These are phyloP conservation scores for Rhizoctonia solani DNA, from an alignment of 1,284 basidiomycete species.

Conservation along the genomic window DNA sequence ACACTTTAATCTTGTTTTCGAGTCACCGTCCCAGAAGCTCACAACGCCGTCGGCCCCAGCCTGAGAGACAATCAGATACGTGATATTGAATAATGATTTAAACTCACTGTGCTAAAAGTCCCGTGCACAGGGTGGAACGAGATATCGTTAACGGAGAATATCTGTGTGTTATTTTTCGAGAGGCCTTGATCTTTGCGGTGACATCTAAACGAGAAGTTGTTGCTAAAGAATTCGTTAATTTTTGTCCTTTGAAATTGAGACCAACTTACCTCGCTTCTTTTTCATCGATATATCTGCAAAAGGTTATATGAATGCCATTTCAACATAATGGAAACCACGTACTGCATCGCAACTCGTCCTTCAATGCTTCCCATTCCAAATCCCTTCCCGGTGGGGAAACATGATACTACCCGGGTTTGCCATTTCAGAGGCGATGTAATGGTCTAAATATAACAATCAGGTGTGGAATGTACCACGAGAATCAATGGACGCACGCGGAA, in stretches of 20 bases:
- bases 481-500: too few relatives aligned
- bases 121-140: conserved; percentile 91
- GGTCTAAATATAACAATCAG: conserved; percentile 52
- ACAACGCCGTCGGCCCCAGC: conserved; percentile 34
- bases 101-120: conserved; percentile 92
- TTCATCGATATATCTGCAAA: conserved; percentile 82
- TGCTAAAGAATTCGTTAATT: conserved; percentile 49
- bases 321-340: conserved; percentile 45
- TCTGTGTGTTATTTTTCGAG: conserved; percentile 73
- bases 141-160: conserved; percentile 91
- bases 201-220: conserved; percentile 96
- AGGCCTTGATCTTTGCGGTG: conserved; percentile 77
- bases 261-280: conserved; percentile 62
- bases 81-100: conserved; percentile 40
- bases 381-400: conserved; percentile 80
- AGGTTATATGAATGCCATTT: conserved; percentile 30
- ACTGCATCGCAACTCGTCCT: conserved; percentile 96
- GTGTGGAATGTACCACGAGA: conserved; percentile 38
- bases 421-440: conserved; percentile 87
- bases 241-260: not conserved
- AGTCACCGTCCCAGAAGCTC: conserved; percentile 82
- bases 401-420: conserved; percentile 90
- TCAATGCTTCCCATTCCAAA: conserved; percentile 95
- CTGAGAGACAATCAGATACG: not conserved
- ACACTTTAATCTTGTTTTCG: conserved; percentile 88